A percentile compares a stretch with the other conserved stretches of the same genome.
Evolutionary conservation across 257 asterid genomes (phyloP).

Genomic region (Phtheirospermum japonicum): DNA sequence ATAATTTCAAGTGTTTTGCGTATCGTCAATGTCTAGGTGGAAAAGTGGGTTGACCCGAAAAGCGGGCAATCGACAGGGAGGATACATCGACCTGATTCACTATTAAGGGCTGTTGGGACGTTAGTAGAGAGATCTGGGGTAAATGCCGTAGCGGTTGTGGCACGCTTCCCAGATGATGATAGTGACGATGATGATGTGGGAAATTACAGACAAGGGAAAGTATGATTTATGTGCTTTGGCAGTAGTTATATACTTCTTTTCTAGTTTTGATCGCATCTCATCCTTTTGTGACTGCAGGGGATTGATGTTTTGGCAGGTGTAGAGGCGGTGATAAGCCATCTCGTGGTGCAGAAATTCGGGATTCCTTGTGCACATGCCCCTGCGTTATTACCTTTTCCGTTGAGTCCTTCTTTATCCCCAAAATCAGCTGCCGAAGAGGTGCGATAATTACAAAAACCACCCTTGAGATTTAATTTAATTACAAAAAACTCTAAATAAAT

Average conservation of each 20-base stretch:
- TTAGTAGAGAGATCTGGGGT: slow-evolving; percentile 51
- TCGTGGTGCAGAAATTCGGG: slow-evolving; percentile 67
- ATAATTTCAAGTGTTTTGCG: too few species aligned
- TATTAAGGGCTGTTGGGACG: slow-evolving; percentile 69
- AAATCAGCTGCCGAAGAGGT: slow-evolving; percentile 97
- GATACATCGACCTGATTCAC: slow-evolving; percentile 69
- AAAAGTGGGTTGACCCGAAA: slow-evolving; percentile 73
- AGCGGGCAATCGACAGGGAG: slow-evolving; percentile 87
- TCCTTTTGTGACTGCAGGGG: slow-evolving; percentile 46
- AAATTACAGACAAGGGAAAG: slow-evolving; percentile 74
- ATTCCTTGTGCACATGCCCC: slow-evolving; percentile 96
- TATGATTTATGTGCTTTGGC: slow-evolving; percentile 25
- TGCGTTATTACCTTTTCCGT: slow-evolving; percentile 61
- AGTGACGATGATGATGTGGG: slow-evolving; percentile 51
- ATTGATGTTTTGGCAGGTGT: slow-evolving; percentile 86
- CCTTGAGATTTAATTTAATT: too few species aligned
- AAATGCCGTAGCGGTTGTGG: slow-evolving; percentile 80
- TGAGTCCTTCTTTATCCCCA: slow-evolving; percentile 54
- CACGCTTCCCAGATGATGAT: slow-evolving; percentile 92
- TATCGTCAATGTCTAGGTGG: slow-evolving; percentile 45
- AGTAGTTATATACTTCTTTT: neutral
- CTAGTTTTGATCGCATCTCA: slow-evolving; percentile 1
- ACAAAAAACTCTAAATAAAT: neutral
- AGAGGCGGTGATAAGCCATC: slow-evolving; percentile 90
- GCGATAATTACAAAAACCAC: neutral